A percentile compares a stretch with the other conserved stretches of the same genome.
phyloP scores from a whole-genome alignment of 1,284 basidiomycete genomes.

The Pseudozyma sp. region DNA sequence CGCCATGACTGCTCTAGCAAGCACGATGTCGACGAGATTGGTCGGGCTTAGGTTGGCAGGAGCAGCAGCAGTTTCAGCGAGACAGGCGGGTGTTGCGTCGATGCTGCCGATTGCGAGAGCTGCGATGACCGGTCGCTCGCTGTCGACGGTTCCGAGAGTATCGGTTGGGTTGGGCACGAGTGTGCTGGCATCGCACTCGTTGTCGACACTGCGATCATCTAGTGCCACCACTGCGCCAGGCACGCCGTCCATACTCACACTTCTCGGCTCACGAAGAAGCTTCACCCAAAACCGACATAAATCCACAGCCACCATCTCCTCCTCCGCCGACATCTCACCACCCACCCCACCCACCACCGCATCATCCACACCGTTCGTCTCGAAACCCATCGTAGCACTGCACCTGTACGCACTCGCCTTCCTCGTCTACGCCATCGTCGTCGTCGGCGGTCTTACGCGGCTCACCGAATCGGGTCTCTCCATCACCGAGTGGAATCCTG shows the following conservation, averaged over 20 bases:
- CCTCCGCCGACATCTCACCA: constrained; percentile 1
- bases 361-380: constrained; percentile 68
- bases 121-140: too few species aligned
- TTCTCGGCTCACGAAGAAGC: background rate
- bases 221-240: too few species aligned
- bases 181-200: too few species aligned
- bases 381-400: constrained; percentile 78
- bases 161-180: too few species aligned
- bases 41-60: background rate
- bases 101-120: background rate
- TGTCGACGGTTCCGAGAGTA: too few species aligned
- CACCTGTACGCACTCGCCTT: constrained; percentile 87
- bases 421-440: constrained; percentile 89
- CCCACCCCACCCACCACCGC: background rate
- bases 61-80: background rate
- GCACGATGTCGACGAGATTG: background rate
- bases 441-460: constrained; percentile 95
- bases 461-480: constrained; percentile 97
- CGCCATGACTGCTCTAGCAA: constrained; percentile 1
- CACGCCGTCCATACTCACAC: too few species aligned
- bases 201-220: too few species aligned
- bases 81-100: background rate
- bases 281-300: constrained; percentile 13
- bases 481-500: constrained; percentile 97
- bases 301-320: constrained; percentile 9